Conservation (phyloP, 2,329 filamentous ascomycete genomes). For the Phaeosphaeriaceae sp. region DNA sequence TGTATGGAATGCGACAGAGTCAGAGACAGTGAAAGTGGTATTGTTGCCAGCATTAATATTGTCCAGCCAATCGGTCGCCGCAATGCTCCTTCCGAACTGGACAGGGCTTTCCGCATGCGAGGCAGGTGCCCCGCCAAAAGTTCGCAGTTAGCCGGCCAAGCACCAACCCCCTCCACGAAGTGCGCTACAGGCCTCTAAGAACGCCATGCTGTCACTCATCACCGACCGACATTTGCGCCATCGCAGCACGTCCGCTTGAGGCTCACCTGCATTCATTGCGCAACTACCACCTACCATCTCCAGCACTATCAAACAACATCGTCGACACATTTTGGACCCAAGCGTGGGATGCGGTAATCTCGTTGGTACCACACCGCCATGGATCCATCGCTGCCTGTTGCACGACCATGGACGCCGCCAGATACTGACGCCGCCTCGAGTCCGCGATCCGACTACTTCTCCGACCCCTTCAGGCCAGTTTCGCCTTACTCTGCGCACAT, state of each 20-base stretch:
- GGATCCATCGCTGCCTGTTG: conserved; percentile 26
- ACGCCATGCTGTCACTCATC: conserved; percentile 14
- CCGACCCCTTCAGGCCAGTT: conserved; percentile 22
- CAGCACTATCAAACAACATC: neutral
- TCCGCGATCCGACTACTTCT: conserved; percentile 27
- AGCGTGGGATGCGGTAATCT: conserved; percentile 20
- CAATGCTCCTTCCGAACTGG: neutral
- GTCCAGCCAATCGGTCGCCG: conserved; percentile 22
- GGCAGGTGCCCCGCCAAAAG: conserved; percentile 1
- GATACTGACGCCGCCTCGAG: conserved; percentile 26
- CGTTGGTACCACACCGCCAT: conserved; percentile 22
- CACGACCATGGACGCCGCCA: conserved; percentile 42
- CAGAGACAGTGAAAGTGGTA: conserved; percentile 12
- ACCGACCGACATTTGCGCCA: conserved; percentile 5
- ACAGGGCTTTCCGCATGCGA: neutral
- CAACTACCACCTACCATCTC: neutral
- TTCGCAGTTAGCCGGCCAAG: neutral
- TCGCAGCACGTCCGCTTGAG: conserved; percentile 9
- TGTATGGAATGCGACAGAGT: conserved; percentile 1
- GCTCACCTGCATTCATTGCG: neutral
- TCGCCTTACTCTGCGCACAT: conserved; percentile 15
- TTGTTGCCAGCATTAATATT: conserved; percentile 18
- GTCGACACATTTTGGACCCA: conserved; percentile 8
- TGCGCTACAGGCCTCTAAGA: conserved; percentile 2
- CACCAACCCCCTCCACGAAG: conserved; percentile 1